Evolutionary conservation across 148 eudicot species (phyloP).

Genomic region (Rhododendron molle): DNA sequence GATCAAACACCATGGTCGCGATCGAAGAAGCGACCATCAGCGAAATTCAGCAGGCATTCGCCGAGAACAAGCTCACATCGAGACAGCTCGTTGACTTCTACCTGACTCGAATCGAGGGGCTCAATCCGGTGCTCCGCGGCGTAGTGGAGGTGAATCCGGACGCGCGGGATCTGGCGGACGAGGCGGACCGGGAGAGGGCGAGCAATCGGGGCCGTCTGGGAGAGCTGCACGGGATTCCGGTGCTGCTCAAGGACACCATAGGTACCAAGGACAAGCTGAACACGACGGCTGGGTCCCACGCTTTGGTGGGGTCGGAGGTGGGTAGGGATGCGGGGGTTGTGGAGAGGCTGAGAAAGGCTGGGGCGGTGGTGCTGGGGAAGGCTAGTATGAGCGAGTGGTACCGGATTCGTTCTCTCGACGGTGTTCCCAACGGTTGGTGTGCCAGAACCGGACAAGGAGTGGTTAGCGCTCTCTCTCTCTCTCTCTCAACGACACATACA

Average conservation of each 20-base stretch:
- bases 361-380: conserved; percentile 59
- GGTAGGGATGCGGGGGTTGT: conserved; percentile 57
- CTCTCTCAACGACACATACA: neutral
- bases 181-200: conserved; percentile 37
- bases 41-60: conserved; percentile 40
- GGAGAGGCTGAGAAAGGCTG: conserved; percentile 46
- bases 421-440: conserved; percentile 61
- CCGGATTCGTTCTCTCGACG: conserved; percentile 31
- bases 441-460: conserved; percentile 56
- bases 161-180: conserved; percentile 45
- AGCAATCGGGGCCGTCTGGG: conserved; percentile 8
- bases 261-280: conserved; percentile 47
- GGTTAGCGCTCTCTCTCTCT: conserved; percentile 17
- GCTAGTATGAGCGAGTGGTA: conserved; percentile 73
- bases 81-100: conserved; percentile 49
- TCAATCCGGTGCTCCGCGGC: conserved; percentile 44
- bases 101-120: conserved; percentile 34
- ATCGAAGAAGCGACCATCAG: conserved; percentile 51
- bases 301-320: conserved; percentile 60
- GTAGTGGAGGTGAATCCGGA: conserved; percentile 66
- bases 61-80: conserved; percentile 43
- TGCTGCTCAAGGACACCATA: conserved; percentile 62
- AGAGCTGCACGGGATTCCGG: conserved; percentile 60
- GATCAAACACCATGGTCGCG: conserved; percentile 16
- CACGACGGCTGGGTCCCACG: conserved; percentile 70